These are phyloP conservation scores for Daedalea quercina DNA, from an alignment of 768 basidiomycete species.

Conservation along the genomic window DNA sequence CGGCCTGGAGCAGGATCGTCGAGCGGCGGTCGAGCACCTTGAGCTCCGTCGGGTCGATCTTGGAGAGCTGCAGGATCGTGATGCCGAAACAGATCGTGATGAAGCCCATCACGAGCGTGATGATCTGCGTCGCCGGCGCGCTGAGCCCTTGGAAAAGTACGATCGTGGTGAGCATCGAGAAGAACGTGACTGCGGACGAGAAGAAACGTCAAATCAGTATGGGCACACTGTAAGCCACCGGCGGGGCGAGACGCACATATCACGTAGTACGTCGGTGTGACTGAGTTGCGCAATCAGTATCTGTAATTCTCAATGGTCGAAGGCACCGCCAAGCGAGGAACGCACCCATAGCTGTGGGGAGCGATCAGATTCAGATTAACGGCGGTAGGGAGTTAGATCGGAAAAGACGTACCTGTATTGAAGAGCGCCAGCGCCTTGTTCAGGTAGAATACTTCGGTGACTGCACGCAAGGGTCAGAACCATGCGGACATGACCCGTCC, in stretches of 20 bases:
- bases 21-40: conserved; percentile 83
- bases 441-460: conserved; percentile 90
- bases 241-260: conserved; percentile 45
- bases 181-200: conserved; percentile 59
- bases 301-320: background rate
- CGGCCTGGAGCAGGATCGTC: conserved; percentile 87
- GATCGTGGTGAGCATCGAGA: conserved; percentile 77
- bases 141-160: conserved; percentile 87
- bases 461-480: conserved; percentile 28
- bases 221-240: background rate
- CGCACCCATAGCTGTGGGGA: conserved; percentile 55
- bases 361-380: background rate
- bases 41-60: conserved; percentile 81
- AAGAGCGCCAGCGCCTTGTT: conserved; percentile 95
- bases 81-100: conserved; percentile 89
- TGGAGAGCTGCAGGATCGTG: conserved; percentile 91
- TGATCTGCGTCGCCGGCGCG: conserved; percentile 68
- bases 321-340: conserved; percentile 2
- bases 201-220: background rate
- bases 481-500: background rate
- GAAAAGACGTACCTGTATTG: conserved; percentile 62
- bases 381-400: background rate
- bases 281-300: conserved; percentile 26
- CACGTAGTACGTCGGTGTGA: conserved; percentile 85
- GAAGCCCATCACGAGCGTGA: conserved; percentile 91